Base-by-base conservation (phyloP, 768 basidiomycete species). In the Naganishia kalamii region DNA sequence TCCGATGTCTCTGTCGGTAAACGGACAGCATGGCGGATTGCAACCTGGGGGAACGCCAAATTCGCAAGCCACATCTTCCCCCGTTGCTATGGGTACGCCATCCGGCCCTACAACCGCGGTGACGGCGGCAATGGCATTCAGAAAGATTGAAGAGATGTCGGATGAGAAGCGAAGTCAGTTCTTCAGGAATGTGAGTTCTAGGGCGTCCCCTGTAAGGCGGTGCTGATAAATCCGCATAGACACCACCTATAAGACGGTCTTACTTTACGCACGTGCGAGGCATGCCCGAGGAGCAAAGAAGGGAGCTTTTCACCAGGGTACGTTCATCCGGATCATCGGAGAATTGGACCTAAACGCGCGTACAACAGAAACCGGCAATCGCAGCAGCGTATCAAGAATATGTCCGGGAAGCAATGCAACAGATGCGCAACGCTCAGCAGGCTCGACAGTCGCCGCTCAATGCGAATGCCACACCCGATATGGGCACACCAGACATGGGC, bases 81-180 rank as follows among this genome's bases (percentile, higher is more conserved):
- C 54, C 12, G 54, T 57, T n/a, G 27, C 33, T 13, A 57, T 57
- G 54, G 54, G 54, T 10, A 57, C 54, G n/a, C 54, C 54, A 33
- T 57, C 54, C 4, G 54, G 54, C 1, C 25, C 54, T 23, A 15
- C 37, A 13, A 40, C 54, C n/a, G 35, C 54, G 1, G 37, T 37
- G 5, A 57, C 54, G 35, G 54, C 54, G 12, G 54, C 54, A 6
- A 47, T 60, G 64, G 64, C 64, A 13, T 65, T 46, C 29, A 54
- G 40, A n/a, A 59, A 54, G 54, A 65, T 65, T 48, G 64, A 65
- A 46, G 54, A 49, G 27, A 57, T 65, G 57, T 41, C 44, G 4
- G 64, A 65, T 15, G 64, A 65, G 33, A 65, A 65, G 37, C 43
- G 64, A 48, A 50, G 33, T 15, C 15, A 2, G 17, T 54, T 65